Base-by-base conservation (phyloP, 345 rosid species). In the Gossypium mustelinum region DNA sequence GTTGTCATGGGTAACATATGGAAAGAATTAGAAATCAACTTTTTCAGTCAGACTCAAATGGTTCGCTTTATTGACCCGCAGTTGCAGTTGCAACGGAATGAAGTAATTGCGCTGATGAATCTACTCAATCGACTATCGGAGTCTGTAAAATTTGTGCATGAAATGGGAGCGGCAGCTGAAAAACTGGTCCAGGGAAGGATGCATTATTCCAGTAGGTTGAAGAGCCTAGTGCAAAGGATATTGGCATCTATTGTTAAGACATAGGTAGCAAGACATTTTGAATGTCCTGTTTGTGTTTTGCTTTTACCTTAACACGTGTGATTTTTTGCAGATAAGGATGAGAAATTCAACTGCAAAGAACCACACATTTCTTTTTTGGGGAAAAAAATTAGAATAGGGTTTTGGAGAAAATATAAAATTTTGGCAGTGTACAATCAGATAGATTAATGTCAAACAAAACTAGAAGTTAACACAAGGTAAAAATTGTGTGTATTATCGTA, bases 61-160 rank as follows among this genome's bases (percentile, higher is more conserved):
- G 11, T 34, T 75, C 16, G 8, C 25, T 55, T 9, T 20, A 2
- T 2, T 43, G 71, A 27, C 17, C 22, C 17, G 11, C 41, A 67
- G 78, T 43, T 75, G 78, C 73, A 75, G 73, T 41, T 75, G 57
- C 78, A 75, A 55, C 13, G 78, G 78, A 75, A 75, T 65, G 78
- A 75, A 68, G 78, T 75, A 27, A 67, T 75, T 66, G 65, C 78
- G 11, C 52, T 75, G 63, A 66, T 67, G 56, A 75, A 75, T 54
- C 65, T 75, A 52, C 78, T 75, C 54, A 75, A 66, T 57, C 72
- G 78, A 54, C 56, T 75, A 13, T 75, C 78, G 0, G 78, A 75
- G 45, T 75, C 78, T 24, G 44, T 75, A 39, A 66, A 75, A 54
- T 66, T 75, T 22, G 78, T 75, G 3, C 78, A 75, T 41, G 72